Base-by-base conservation (phyloP, 495 filamentous ascomycete genomes). In the Talaromyces thailandensis region DNA sequence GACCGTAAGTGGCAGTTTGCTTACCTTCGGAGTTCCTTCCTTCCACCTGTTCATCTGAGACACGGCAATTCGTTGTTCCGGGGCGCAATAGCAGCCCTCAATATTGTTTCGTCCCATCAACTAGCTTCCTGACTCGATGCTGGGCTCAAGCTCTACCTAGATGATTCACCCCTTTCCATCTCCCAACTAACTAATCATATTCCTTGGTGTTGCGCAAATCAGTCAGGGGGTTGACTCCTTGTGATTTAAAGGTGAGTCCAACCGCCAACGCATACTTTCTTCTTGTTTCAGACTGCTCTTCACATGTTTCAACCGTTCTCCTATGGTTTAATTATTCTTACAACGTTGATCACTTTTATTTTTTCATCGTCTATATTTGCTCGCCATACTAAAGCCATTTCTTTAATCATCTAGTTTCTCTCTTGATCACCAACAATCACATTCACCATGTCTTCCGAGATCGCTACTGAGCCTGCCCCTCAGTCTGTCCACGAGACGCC, bases 361-460 rank as follows among this genome's bases (percentile, higher is more conserved):
- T 40, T 16, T 48, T 6, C 43, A 48, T 48, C n/a, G 8, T n/a
- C n/a, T 48, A 48, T 21, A 48, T 48, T n/a, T 48, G 43, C 21
- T 48, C 16, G 21, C 1, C 9, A 55, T 24, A 55, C 28, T 55
- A 6, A 37, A 32, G 31, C 1, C 56, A 40, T 58, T 37, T 26
- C 60, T 63, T 64, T 18, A 25, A 37, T 23, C 25, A 57, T 25
- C n/a, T 56, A 40, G 50, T 40, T 24, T 61, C 58, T 24, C n/a
- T n/a, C n/a, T 60, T 43, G 43, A 56, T 32, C n/a, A 43, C 35
- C 28, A 61, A 53, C 18, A 8, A 35, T 16, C 48, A 65, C 24
- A 48, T 29, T 35, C 52, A 56, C 23, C 26, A 73, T 66, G 70
- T 58, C 66, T 62, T 65, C 69, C 24, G 68, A 66, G 45, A 25